Percentiles rank a stretch among this genome's conserved stretches.
Evolutionary conservation across 2,329 filamentous ascomycete genomes (phyloP).

Genomic region (Microdochium paspali): DNA sequence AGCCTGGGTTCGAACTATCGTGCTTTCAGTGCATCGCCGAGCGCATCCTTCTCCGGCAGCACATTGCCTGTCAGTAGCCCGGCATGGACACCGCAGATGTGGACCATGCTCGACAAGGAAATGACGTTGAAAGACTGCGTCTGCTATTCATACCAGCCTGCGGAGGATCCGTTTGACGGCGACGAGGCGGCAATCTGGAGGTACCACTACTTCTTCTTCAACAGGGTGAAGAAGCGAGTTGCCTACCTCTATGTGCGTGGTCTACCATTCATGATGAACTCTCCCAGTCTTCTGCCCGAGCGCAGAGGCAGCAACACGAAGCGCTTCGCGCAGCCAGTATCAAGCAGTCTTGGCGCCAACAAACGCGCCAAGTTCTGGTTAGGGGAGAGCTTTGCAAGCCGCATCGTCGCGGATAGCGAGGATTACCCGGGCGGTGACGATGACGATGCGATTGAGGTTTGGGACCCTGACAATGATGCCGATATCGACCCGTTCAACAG

Average conservation of each 20-base stretch:
- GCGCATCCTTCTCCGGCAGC: constrained; percentile 23
- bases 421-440: constrained; percentile 38
- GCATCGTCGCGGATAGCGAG: constrained; percentile 30
- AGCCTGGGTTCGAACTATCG: constrained; percentile 30
- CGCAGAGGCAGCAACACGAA: constrained; percentile 17
- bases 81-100: constrained; percentile 83
- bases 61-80: constrained; percentile 40
- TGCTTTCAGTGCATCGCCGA: constrained; percentile 23
- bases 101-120: constrained; percentile 86
- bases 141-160: constrained; percentile 81
- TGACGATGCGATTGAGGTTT: constrained; percentile 33
- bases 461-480: constrained; percentile 49
- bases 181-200: constrained; percentile 94
- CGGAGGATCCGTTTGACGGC: constrained; percentile 83
- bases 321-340: constrained; percentile 17
- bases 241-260: constrained; percentile 89
- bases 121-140: constrained; percentile 87
- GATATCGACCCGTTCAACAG: constrained; percentile 45
- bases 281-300: constrained; percentile 18
- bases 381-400: constrained; percentile 51
- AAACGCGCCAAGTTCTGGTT: constrained; percentile 89
- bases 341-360: constrained; percentile 41
- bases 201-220: constrained; percentile 96
- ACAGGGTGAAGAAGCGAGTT: constrained; percentile 82
- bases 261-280: constrained; percentile 58